Percentiles rank a stretch among this genome's conserved stretches.
phyloP scores from a whole-genome alignment of 2,329 filamentous ascomycete species.

The Fusarium sp. region DNA sequence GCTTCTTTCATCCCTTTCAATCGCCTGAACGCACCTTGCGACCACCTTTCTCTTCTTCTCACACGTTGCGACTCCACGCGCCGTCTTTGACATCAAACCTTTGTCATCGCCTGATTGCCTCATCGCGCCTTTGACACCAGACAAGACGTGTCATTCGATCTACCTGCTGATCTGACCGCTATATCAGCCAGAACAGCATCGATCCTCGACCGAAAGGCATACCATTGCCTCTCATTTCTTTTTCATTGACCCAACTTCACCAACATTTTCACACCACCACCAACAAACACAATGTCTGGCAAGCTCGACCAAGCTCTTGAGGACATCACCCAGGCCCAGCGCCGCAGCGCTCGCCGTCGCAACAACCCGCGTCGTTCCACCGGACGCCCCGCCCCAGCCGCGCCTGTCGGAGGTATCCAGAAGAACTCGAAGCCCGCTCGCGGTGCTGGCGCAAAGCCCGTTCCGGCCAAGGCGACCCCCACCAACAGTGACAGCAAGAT shows the following conservation, averaged over 20 bases:
- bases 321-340: slow-evolving; percentile 89
- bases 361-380: slow-evolving; percentile 61
- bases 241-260: slow-evolving; percentile 18
- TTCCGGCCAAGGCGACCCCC: slow-evolving; percentile 71
- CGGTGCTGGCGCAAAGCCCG: slow-evolving; percentile 67
- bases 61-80: slow-evolving; percentile 20
- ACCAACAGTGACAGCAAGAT: slow-evolving; percentile 87
- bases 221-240: slow-evolving; percentile 6
- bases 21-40: slow-evolving; percentile 11
- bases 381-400: slow-evolving; percentile 64
- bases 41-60: slow-evolving; percentile 20
- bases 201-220: slow-evolving; percentile 13
- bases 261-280: slow-evolving; percentile 18
- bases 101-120: neutral
- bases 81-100: slow-evolving; percentile 18
- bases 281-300: slow-evolving; percentile 77
- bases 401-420: slow-evolving; percentile 86
- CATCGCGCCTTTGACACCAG: slow-evolving; percentile 24
- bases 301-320: slow-evolving; percentile 98
- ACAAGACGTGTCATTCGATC: slow-evolving; percentile 27
- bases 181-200: slow-evolving; percentile 36
- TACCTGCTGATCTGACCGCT: slow-evolving; percentile 39
- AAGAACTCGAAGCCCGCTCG: slow-evolving; percentile 77
- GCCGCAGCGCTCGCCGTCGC: slow-evolving; percentile 66
- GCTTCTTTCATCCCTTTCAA: slow-evolving; percentile 21